Evolutionary conservation across 208 protist genomes (phyloP).

Genomic region (Trypanosoma conorhini): DNA sequence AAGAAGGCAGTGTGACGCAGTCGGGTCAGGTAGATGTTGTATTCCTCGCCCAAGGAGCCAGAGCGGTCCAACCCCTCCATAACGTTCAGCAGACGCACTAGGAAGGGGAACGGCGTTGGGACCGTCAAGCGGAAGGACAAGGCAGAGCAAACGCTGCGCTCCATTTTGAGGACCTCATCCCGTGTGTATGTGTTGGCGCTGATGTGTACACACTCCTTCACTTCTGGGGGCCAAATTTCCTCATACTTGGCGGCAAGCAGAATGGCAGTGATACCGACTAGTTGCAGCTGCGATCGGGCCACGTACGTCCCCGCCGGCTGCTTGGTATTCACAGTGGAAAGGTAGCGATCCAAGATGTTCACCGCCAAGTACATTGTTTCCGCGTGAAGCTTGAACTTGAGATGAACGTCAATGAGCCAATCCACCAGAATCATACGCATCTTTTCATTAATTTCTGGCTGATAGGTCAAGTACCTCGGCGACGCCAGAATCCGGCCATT

Average conservation of each 20-base stretch:
- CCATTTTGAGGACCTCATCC: conserved; percentile 92
- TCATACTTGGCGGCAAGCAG: conserved; percentile 95
- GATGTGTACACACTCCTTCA: conserved; percentile 95
- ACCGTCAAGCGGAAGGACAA: conserved; percentile 91
- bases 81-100: conserved; percentile 74
- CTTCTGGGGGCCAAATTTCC: conserved; percentile 93
- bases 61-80: conserved; percentile 57
- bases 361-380: conserved; percentile 98
- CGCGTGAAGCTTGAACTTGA: conserved; percentile 96
- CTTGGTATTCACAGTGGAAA: conserved; percentile 77
- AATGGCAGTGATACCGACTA: conserved; percentile 94
- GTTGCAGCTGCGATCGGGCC: conserved; percentile 92
- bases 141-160: conserved; percentile 76
- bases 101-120: conserved; percentile 85
- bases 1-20: conserved; percentile 78
- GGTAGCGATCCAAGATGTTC: conserved; percentile 97
- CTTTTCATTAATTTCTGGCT: conserved; percentile 95
- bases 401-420: conserved; percentile 98
- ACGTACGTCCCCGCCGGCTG: conserved; percentile 50
- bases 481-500: conserved; percentile 57
- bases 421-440: conserved; percentile 98
- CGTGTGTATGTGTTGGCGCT: conserved; percentile 93
- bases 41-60: conserved; percentile 34
- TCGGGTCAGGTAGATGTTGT: conserved; percentile 32
- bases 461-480: conserved; percentile 80